Conservation (phyloP, 2,329 filamentous ascomycete genomes). For the Aspergillus fumigatiaffinis region DNA sequence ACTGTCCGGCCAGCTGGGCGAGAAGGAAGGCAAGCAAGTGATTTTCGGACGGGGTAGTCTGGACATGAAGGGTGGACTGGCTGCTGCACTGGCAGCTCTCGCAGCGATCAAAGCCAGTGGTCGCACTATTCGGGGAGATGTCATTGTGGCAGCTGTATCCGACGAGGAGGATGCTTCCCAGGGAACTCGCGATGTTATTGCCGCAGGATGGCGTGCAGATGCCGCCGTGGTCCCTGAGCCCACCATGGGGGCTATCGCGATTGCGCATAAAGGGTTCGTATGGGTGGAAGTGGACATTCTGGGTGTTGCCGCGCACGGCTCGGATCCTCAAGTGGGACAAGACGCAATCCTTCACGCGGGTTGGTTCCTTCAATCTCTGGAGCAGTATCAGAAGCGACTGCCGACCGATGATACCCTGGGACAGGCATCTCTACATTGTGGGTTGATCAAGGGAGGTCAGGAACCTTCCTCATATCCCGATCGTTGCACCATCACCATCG, state of each 20-base stretch:
- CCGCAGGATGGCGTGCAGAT: conserved; percentile 52
- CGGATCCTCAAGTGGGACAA: conserved; percentile 40
- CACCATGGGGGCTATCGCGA: conserved; percentile 41
- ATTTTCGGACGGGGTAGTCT: conserved; percentile 47
- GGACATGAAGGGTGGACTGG: conserved; percentile 53
- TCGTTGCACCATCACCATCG: conserved; percentile 47
- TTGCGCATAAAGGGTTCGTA: conserved; percentile 50
- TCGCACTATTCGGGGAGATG: conserved; percentile 41
- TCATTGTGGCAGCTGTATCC: conserved; percentile 52
- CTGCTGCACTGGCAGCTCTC: conserved; percentile 44
- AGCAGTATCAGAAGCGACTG: conserved; percentile 40
- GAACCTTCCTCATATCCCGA: conserved; percentile 52
- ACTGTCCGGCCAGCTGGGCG: conserved; percentile 38
- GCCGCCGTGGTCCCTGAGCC: conserved; percentile 51
- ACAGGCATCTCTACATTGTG: conserved; percentile 45
- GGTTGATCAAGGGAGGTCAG: conserved; percentile 49
- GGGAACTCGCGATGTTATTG: conserved; percentile 49
- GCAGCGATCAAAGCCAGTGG: conserved; percentile 33
- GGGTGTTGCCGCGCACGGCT: conserved; percentile 35
- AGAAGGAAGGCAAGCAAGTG: conserved; percentile 30
- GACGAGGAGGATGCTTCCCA: conserved; percentile 52
- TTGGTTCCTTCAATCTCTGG: conserved; percentile 45
- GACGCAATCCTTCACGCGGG: conserved; percentile 51
- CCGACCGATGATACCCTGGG: conserved; percentile 34
- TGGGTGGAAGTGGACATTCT: conserved; percentile 34